phyloP scores from a whole-genome alignment of 2,329 filamentous ascomycete species.

The Emericellopsis atlantica region DNA sequence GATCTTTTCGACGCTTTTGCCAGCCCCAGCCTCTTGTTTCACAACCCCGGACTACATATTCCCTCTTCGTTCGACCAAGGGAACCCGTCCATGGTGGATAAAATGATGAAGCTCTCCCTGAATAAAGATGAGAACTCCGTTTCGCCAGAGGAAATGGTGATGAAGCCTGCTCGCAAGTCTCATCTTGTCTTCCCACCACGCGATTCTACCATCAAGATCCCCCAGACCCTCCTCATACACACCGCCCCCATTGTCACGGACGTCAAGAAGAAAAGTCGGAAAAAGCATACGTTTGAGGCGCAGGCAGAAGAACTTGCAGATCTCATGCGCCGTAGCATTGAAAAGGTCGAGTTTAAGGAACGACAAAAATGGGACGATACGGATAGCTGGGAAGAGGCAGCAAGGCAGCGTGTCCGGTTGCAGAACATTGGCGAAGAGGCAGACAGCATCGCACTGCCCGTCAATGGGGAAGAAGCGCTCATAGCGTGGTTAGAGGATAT shows the following conservation, averaged over 20 bases:
- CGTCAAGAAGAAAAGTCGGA: conserved; percentile 8
- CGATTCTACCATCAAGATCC: conserved; percentile 33
- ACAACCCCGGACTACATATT: conserved; percentile 31
- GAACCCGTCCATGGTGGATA: conserved; percentile 7
- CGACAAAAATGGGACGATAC: conserved; percentile 26
- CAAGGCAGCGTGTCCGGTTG: conserved; percentile 22
- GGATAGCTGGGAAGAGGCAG: conserved; percentile 19
- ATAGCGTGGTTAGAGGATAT: too few relatives aligned
- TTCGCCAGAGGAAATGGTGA: conserved; percentile 1
- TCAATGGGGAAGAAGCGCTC: too few relatives aligned
- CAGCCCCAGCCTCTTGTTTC: conserved; percentile 46
- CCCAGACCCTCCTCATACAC: conserved; percentile 34
- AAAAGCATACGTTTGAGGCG: conserved; percentile 26
- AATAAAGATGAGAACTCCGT: neutral
- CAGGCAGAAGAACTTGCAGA: conserved; percentile 34
- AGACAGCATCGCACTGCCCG: conserved; percentile 9
- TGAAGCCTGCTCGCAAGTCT: conserved; percentile 23
- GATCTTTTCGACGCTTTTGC: conserved; percentile 48
- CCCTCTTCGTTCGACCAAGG: conserved; percentile 27
- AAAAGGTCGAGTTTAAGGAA: conserved; percentile 30
- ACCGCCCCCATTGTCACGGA: conserved; percentile 13
- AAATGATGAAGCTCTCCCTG: neutral
- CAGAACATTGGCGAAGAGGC: conserved; percentile 20
- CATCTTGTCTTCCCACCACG: conserved; percentile 34
- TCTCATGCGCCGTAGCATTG: conserved; percentile 35